Evolutionary conservation across 1,284 basidiomycete species (phyloP), one percentile per base, ranked within the genome.

Genomic region (Marasmius sp.): DNA sequence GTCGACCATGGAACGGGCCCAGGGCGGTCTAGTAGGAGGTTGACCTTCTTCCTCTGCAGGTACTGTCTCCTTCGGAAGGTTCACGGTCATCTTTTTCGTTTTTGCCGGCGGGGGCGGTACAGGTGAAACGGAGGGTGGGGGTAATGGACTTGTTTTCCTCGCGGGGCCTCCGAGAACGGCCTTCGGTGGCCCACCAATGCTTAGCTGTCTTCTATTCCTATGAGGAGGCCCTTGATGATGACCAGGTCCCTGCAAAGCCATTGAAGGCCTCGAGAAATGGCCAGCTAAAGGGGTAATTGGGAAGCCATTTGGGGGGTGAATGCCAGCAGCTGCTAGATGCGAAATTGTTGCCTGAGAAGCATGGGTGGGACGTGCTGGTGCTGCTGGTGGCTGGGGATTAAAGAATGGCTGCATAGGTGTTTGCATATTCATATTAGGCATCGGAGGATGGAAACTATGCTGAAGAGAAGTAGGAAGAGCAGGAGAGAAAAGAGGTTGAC

Each of bases 171-270:
- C 91, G 6, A 93, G 77, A 2, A 86, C 81, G 1, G 92, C 92
- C 71, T 93, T 93, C 16, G 92, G 91, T 12, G 91, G 91, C 5
- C 91, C 91, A 14, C 92, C 92, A 62, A 93, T 81, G 68, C 89
- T 92, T 36, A 84, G 82, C 60, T 89, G 84, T 59, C 91, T 79
- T 80, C 77, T 81, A 71, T 74, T 81, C 50, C 81, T 69, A 50
- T 75, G 77, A 14, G 81, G 86, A 45, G 85, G 33, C 74, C 73
- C n/a, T n/a, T n/a, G n/a, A 70, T 68, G 36, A 71, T 64, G 16
- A 71, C 68, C 12, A 70, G 71, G 1, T 67, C 69, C 16, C 72
- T 60, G 1, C n/a, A 79, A 67, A 65, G 77, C 73, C 63, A 89
- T 77, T 18, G 85, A 81, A 16, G 80, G 77, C 36, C 79, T 79